Percentiles rank a stretch among this genome's conserved stretches.
These are phyloP conservation scores for Coemansia sp. DNA, from an alignment of 192 early-diverging fungal genomes.

Conservation along the genomic window DNA sequence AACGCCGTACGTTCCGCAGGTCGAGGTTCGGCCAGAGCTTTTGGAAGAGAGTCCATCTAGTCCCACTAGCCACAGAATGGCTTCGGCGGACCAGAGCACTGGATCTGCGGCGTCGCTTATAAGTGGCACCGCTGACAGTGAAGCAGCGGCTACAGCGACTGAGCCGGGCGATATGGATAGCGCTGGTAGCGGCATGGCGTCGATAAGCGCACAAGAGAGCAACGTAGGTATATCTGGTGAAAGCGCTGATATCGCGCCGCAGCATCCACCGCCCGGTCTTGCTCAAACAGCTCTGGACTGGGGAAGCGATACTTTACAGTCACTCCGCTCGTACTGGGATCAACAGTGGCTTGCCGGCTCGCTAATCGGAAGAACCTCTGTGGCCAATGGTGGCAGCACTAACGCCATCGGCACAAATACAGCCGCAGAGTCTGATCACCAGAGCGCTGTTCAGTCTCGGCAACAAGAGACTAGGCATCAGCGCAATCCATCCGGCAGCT, in stretches of 20 bases:
- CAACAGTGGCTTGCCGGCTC: slow-evolving; percentile 14
- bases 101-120: not conserved
- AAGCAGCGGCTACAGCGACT: too few species aligned
- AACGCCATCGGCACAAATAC: not conserved
- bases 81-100: not conserved
- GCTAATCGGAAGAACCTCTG: not conserved
- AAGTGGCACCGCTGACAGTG: not conserved
- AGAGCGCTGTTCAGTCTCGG: too few species aligned
- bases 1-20: slow-evolving; percentile 33
- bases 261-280: not conserved
- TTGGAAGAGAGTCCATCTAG: not conserved
- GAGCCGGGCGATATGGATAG: too few species aligned
- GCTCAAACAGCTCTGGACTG: slow-evolving; percentile 27
- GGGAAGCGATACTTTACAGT: slow-evolving; percentile 45
- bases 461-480: not conserved
- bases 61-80: not conserved
- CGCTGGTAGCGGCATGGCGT: not conserved
- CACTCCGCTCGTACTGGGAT: slow-evolving; percentile 45
- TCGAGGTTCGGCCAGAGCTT: slow-evolving; percentile 11
- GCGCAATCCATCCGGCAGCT: slow-evolving; percentile 7
- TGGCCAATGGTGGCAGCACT: not conserved
- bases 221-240: not conserved
- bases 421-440: too few species aligned
- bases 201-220: not conserved
- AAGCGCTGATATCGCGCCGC: not conserved